Conservation (phyloP, 768 basidiomycete species). For the Saitozyma sp. region DNA sequence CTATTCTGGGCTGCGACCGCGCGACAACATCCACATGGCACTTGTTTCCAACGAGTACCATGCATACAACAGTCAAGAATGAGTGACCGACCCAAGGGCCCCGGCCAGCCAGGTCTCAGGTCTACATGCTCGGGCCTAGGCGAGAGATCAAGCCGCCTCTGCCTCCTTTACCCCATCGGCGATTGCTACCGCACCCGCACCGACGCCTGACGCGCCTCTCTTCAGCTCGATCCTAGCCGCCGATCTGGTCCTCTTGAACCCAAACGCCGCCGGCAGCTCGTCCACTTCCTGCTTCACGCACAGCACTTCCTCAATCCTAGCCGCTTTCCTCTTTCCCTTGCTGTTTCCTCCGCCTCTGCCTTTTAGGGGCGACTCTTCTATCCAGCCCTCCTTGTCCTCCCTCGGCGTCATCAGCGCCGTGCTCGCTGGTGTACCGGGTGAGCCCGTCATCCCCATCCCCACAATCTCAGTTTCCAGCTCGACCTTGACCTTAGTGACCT, state of each 20-base stretch:
- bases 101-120: too few species aligned
- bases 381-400: not conserved
- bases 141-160: too few species aligned
- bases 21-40: too few species aligned
- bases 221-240: slow-evolving; percentile 15
- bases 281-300: not conserved
- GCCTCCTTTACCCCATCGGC: too few species aligned
- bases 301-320: not conserved
- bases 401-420: slow-evolving; percentile 1
- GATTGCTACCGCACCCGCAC: too few species aligned
- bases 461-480: not conserved
- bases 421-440: not conserved
- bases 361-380: slow-evolving; percentile 4
- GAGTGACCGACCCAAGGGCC: too few species aligned
- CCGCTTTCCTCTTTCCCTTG: slow-evolving; percentile 6
- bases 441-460: not conserved
- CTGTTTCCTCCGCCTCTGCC: not conserved
- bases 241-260: slow-evolving; percentile 17
- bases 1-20: too few species aligned
- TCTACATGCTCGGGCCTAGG: too few species aligned
- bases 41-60: too few species aligned
- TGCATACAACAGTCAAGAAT: too few species aligned
- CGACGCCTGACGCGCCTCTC: not conserved
- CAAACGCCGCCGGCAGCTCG: slow-evolving; percentile 9
- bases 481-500: slow-evolving; percentile 7